These are phyloP conservation scores for Flaveria floridana DNA, from an alignment of 140 eudicot species.

Conservation along the genomic window DNA sequence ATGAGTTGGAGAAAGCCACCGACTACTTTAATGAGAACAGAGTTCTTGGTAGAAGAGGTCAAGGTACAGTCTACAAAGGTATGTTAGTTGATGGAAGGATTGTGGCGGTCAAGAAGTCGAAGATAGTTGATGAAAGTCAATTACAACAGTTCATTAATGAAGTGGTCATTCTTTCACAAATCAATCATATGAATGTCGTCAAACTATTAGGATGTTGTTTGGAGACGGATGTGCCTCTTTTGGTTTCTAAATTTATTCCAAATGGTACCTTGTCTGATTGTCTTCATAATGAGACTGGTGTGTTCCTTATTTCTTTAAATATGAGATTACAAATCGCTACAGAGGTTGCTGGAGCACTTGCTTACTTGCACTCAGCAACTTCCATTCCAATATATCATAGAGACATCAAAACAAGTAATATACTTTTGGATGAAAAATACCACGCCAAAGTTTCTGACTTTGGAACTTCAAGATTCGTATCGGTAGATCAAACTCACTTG, in stretches of 20 bases:
- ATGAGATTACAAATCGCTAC: conserved; percentile 20
- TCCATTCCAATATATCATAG: conserved; percentile 11
- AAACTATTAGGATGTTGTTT: conserved; percentile 8
- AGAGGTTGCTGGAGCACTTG: conserved; percentile 19
- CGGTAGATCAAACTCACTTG: conserved; percentile 22
- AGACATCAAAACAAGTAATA: conserved; percentile 18
- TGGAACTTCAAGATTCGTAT: conserved; percentile 27
- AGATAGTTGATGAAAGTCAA: conserved; percentile 13
- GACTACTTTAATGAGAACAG: conserved; percentile 2
- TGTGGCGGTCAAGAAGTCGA: conserved; percentile 23
- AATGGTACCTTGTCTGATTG: conserved; percentile 21
- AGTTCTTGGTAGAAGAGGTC: background rate
- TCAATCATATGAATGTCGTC: conserved; percentile 2
- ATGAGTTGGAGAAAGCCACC: conserved; percentile 6
- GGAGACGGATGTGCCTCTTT: conserved; percentile 11
- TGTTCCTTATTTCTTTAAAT: background rate
- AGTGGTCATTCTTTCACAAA: background rate
- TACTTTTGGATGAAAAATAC: conserved; percentile 25
- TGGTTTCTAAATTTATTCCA: conserved; percentile 25
- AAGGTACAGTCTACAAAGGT: conserved; percentile 1
- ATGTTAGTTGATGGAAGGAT: conserved; percentile 11
- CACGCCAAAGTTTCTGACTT: conserved; percentile 26
- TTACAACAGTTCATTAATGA: conserved; percentile 12
- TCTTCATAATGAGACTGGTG: conserved; percentile 4
- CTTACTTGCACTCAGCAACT: conserved; percentile 8